phyloP scores from a whole-genome alignment of 2,329 filamentous ascomycete species.

The Bertia moriformis region DNA sequence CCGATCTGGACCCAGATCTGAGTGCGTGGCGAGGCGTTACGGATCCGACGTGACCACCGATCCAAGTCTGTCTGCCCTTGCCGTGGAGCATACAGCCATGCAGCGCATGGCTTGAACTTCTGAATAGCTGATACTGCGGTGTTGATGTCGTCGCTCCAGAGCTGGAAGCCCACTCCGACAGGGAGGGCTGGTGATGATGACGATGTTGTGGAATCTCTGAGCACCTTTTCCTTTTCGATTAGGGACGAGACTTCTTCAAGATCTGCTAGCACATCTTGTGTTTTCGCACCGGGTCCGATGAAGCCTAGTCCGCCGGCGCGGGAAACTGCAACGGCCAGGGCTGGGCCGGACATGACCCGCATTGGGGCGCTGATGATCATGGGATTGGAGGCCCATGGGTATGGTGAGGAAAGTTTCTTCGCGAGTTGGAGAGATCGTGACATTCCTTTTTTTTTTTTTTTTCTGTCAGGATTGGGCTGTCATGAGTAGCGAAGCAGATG shows the following conservation, averaged over 20 bases:
- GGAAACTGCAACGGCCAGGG: slow-evolving; percentile 46
- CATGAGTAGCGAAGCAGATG: too few relatives aligned
- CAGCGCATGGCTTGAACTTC: slow-evolving; percentile 18
- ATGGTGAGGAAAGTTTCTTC: neutral
- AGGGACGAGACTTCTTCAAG: slow-evolving; percentile 11
- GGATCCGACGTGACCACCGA: slow-evolving; percentile 28
- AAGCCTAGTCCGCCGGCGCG: slow-evolving; percentile 57
- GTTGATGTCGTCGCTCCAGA: slow-evolving; percentile 25
- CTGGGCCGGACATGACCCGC: slow-evolving; percentile 41
- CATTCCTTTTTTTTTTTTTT: too few relatives aligned
- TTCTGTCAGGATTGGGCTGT: too few relatives aligned
- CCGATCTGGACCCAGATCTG: slow-evolving; percentile 38
- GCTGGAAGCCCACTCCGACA: slow-evolving; percentile 29
- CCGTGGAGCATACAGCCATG: slow-evolving; percentile 30
- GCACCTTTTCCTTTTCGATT: neutral
- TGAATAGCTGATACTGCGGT: slow-evolving; percentile 13
- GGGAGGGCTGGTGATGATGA: slow-evolving; percentile 15
- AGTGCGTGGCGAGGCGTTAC: slow-evolving; percentile 20
- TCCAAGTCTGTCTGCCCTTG: slow-evolving; percentile 18
- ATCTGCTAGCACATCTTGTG: slow-evolving; percentile 14
- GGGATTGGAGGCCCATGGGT: slow-evolving; percentile 40
- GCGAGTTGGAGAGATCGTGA: neutral
- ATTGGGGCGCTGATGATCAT: slow-evolving; percentile 54
- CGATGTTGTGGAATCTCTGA: too few relatives aligned
- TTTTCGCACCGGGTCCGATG: slow-evolving; percentile 21